Conservation (phyloP, 768 basidiomycete species). For the Lactifluus echinatus region DNA sequence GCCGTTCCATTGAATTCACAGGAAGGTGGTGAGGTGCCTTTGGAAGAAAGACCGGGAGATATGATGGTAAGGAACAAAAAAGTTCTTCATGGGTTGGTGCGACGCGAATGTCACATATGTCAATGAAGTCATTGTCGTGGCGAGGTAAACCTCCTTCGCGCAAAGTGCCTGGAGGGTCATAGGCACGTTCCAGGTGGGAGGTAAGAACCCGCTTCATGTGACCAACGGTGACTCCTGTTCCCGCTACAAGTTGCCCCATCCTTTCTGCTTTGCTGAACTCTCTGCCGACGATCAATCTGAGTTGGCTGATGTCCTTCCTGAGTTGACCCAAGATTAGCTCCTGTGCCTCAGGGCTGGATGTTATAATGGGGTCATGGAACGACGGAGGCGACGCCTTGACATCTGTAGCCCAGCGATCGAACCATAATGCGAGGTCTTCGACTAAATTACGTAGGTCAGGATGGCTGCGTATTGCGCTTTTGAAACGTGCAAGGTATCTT, state of each 20-base stretch:
- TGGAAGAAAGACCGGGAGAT: slow-evolving; percentile 50
- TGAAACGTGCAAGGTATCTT: slow-evolving; percentile 51
- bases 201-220: slow-evolving; percentile 29
- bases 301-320: slow-evolving; percentile 26
- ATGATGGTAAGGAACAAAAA: slow-evolving; percentile 38
- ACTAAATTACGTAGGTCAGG: slow-evolving; percentile 37
- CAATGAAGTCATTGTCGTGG: slow-evolving; percentile 56
- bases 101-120: slow-evolving; percentile 49
- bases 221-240: slow-evolving; percentile 4
- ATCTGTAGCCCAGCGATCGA: slow-evolving; percentile 37
- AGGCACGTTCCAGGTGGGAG: slow-evolving; percentile 33
- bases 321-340: slow-evolving; percentile 31
- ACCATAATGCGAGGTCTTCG: slow-evolving; percentile 36
- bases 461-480: slow-evolving; percentile 39
- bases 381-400: slow-evolving; percentile 30
- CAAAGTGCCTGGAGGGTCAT: slow-evolving; percentile 46
- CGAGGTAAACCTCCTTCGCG: slow-evolving; percentile 39
- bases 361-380: slow-evolving; percentile 40
- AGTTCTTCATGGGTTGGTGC: slow-evolving; percentile 65
- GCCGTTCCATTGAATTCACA: slow-evolving; percentile 47
- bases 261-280: slow-evolving; percentile 34
- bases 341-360: slow-evolving; percentile 24
- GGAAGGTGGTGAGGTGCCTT: slow-evolving; percentile 55
- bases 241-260: background rate
- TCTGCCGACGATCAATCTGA: slow-evolving; percentile 40